Evolutionary conservation across 306 rosid species (phyloP).

Genomic region (Malus sieversii): DNA sequence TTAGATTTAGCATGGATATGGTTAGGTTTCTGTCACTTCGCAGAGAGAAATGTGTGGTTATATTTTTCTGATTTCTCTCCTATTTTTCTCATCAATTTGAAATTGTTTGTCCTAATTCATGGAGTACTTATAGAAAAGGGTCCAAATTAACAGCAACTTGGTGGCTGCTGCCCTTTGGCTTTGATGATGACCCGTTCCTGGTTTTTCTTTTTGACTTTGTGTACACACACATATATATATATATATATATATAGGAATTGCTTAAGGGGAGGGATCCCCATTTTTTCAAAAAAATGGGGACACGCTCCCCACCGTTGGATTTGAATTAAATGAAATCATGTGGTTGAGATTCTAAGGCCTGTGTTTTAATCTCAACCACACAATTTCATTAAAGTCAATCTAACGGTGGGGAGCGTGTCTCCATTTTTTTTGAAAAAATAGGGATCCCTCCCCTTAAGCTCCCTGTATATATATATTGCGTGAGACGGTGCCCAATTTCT

Average conservation of each 20-base stretch:
- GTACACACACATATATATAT: background rate
- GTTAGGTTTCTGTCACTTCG: conserved; percentile 58
- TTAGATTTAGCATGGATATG: conserved; percentile 4
- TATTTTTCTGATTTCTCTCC: background rate
- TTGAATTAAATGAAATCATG: too few species aligned
- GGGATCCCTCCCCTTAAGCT: too few species aligned
- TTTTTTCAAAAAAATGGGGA: too few species aligned
- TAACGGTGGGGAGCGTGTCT: too few species aligned
- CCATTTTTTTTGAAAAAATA: too few species aligned
- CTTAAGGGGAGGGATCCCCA: too few species aligned
- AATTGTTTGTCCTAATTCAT: conserved; percentile 1
- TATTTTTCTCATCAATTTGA: background rate
- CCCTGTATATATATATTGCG: background rate
- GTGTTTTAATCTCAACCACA: too few species aligned
- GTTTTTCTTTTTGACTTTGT: conserved; percentile 13
- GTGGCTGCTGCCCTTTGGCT: background rate
- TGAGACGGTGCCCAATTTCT: background rate
- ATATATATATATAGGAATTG: too few species aligned
- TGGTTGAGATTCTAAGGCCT: too few species aligned
- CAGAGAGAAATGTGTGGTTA: conserved; percentile 37
- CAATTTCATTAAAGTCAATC: too few species aligned
- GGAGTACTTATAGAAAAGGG: background rate
- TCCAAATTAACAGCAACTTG: background rate
- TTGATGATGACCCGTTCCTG: conserved; percentile 5
- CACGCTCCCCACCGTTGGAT: too few species aligned